Evolutionary conservation across 2,329 filamentous ascomycete genomes (phyloP), one percentile per base, ranked within the genome.

Genomic region (Apiospora aurea): DNA sequence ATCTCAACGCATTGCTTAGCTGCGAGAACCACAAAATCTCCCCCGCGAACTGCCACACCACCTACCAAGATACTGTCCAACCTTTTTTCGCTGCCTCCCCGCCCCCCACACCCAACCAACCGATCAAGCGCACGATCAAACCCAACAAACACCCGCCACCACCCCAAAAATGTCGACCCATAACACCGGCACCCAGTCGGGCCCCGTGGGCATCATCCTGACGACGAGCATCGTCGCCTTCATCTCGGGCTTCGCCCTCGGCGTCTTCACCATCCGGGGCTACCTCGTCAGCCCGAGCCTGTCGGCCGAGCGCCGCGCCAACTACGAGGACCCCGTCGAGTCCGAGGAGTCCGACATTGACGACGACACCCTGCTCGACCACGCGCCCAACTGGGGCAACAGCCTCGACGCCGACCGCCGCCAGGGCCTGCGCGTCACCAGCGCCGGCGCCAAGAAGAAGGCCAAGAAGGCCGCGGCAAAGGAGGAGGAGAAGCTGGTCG

Each of bases 241-340:
- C 76, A 81, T 96, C 70, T 88, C 90, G 0, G 95, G 95, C 77
- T 97, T 96, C 83, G 90, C 95, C 49, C 88, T 97, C 18, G 94
- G 94, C 74, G 84, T 97, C 73, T 95, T 95, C 83, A 87, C 91
- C 24, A 88, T 89, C 73, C 87, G 82, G 71, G 89, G 89, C 71
- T 90, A 90, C 83, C 80, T 90, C 66, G 84, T 90, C 77, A 86
- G 88, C n/a, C 86, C 88, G 1, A 80, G 82, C 73, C 82, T 93
- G 76, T 84, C 81, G 76, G 81, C 89, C 80, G 84, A 92, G 86
- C 84, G 91, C 80, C 82, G 84, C 80, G 82, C 85, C 82, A 86
- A 87, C 78, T 82, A 86, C 14, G 79, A 85, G 67, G 90, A 93
- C 77, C 90, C 91, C 1, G 83, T 90, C 73, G 91, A 93, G 79